Percentiles rank a stretch among this genome's conserved stretches.
phyloP scores from a whole-genome alignment of 306 rosid species.

The Glycine latifolia region DNA sequence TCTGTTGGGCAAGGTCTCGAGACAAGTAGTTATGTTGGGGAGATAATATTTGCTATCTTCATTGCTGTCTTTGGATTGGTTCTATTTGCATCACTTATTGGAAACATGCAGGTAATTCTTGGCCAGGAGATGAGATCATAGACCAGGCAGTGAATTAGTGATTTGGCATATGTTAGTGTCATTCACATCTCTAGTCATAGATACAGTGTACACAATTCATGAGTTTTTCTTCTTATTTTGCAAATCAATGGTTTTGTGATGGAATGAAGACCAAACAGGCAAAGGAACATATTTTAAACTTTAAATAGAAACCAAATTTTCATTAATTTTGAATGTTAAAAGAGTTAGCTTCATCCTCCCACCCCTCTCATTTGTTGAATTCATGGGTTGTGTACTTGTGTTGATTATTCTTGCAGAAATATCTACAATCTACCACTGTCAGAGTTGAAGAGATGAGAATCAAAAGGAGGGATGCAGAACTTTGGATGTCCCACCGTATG shows the following conservation, averaged over 20 bases:
- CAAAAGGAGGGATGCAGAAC: constrained; percentile 80
- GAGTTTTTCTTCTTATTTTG: too few species aligned
- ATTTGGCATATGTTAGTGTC: constrained; percentile 7
- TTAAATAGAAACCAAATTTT: neutral
- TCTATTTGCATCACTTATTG: constrained; percentile 78
- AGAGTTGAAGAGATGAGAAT: constrained; percentile 92
- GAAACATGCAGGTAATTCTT: constrained; percentile 87
- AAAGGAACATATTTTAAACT: neutral
- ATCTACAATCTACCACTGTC: constrained; percentile 77
- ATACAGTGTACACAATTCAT: neutral
- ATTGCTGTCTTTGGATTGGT: constrained; percentile 80
- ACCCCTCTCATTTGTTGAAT: neutral
- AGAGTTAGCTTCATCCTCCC: neutral
- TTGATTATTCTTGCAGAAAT: constrained; percentile 62
- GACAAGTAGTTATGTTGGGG: constrained; percentile 68
- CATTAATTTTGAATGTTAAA: neutral
- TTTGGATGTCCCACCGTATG: constrained; percentile 96
- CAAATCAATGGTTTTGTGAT: neutral
- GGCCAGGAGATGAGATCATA: constrained; percentile 28
- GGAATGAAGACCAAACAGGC: neutral
- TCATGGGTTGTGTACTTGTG: neutral
- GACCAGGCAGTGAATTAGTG: neutral
- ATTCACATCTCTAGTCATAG: neutral
- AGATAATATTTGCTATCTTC: constrained; percentile 72
- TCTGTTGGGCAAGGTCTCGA: constrained; percentile 80